phyloP scores from a whole-genome alignment of 2,329 filamentous ascomycete species.

The Botryotinia narcissicola region DNA sequence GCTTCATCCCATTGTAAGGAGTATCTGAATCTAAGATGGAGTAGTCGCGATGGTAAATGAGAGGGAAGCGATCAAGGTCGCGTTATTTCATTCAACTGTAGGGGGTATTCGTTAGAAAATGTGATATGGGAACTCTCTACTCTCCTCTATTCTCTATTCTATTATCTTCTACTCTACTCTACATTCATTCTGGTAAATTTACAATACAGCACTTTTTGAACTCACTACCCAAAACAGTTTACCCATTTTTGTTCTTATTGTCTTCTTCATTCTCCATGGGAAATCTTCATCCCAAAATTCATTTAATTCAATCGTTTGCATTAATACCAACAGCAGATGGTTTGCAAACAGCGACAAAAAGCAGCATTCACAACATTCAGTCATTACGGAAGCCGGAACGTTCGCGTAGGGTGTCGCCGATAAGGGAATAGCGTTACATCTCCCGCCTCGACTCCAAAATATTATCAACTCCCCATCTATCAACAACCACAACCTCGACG shows the following conservation, averaged over 20 bases:
- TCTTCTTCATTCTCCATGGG: not conserved
- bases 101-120: not conserved
- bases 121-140: not conserved
- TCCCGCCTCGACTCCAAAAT: slow-evolving; percentile 20
- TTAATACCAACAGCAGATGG: not conserved
- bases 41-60: slow-evolving; percentile 11
- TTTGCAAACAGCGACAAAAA: slow-evolving; percentile 1
- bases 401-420: slow-evolving; percentile 13
- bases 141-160: not conserved
- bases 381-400: not conserved
- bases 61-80: slow-evolving; percentile 25
- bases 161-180: not conserved
- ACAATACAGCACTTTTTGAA: not conserved
- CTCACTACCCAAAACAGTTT: not conserved
- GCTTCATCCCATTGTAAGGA: not conserved
- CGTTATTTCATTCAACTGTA: slow-evolving; percentile 20
- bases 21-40: slow-evolving; percentile 1
- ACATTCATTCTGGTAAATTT: not conserved
- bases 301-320: not conserved
- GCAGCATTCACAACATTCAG: not conserved
- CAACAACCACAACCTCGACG: slow-evolving; percentile 10
- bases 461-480: slow-evolving; percentile 9
- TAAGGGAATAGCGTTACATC: slow-evolving; percentile 22
- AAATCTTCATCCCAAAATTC: not conserved
- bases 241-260: not conserved